Percentiles rank a stretch among this genome's conserved stretches.
Evolutionary conservation across 2,329 filamentous ascomycete species (phyloP).

Genomic region (Xylariaceae sp.): DNA sequence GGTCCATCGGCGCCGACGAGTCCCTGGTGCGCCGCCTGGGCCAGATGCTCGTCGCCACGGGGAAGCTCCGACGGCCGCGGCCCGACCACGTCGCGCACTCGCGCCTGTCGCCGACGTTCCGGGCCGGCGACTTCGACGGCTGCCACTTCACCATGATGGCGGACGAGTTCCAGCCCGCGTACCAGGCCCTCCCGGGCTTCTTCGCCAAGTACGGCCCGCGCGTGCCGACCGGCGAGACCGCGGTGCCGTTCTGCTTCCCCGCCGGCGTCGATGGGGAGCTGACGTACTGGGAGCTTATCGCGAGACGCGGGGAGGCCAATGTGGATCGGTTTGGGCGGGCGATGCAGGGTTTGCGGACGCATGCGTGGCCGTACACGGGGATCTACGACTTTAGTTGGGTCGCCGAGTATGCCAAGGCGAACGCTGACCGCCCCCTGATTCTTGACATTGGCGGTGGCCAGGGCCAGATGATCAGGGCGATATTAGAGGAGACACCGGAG

Average conservation of each 20-base stretch:
- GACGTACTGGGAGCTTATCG: slow-evolving; percentile 22
- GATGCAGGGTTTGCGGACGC: slow-evolving; percentile 21
- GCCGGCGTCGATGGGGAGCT: slow-evolving; percentile 18
- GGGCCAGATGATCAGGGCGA: slow-evolving; percentile 23
- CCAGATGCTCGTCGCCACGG: slow-evolving; percentile 16
- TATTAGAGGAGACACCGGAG: slow-evolving; percentile 16
- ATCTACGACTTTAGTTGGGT: slow-evolving; percentile 24
- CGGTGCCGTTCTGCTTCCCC: slow-evolving; percentile 21
- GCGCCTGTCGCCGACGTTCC: slow-evolving; percentile 11
- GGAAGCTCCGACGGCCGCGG: slow-evolving; percentile 8
- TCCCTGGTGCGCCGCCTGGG: slow-evolving; percentile 10
- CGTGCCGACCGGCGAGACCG: slow-evolving; percentile 17
- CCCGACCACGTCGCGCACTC: slow-evolving; percentile 11
- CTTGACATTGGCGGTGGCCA: slow-evolving; percentile 29
- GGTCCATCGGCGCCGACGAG: slow-evolving; percentile 8
- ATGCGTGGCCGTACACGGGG: slow-evolving; percentile 21
- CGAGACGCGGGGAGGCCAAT: slow-evolving; percentile 14
- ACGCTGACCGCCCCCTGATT: slow-evolving; percentile 16
- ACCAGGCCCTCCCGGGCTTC: slow-evolving; percentile 17
- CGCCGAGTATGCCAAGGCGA: slow-evolving; percentile 6
- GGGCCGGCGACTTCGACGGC: slow-evolving; percentile 6
- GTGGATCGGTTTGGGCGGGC: slow-evolving; percentile 21
- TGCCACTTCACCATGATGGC: slow-evolving; percentile 10
- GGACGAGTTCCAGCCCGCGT: slow-evolving; percentile 8
- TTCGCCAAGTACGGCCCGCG: slow-evolving; percentile 24